Evolutionary conservation across 495 filamentous ascomycete genomes (phyloP).

Genomic region (Penicillium verhagenii): DNA sequence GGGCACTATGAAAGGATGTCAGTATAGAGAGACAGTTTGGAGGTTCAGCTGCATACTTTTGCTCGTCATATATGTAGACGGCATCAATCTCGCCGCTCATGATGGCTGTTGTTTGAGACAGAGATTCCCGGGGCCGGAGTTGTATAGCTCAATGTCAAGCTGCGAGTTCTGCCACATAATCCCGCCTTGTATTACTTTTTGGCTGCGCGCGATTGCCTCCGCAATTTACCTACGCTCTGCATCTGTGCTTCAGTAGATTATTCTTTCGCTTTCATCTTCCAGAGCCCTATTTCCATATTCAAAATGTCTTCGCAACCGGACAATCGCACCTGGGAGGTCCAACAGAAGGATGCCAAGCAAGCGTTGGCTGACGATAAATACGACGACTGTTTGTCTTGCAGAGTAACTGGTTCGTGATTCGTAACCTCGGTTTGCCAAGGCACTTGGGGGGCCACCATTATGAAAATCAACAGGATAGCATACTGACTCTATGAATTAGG

Average conservation of each 20-base stretch:
- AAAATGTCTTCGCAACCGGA: conserved; percentile 25
- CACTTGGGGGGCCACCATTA: background rate
- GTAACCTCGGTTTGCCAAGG: background rate
- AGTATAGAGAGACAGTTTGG: background rate
- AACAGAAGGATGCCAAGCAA: conserved; percentile 41
- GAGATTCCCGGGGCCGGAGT: conserved; percentile 5
- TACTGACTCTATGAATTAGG: conserved; percentile 48
- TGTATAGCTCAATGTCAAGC: conserved; percentile 26
- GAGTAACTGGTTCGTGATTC: conserved; percentile 57
- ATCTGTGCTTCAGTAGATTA: background rate
- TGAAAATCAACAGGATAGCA: background rate
- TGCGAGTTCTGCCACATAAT: conserved; percentile 34
- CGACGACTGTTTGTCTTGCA: conserved; percentile 69
- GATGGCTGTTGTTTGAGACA: conserved; percentile 23
- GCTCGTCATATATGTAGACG: conserved; percentile 92
- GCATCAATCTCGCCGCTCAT: conserved; percentile 92
- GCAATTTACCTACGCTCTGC: background rate
- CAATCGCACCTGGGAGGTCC: conserved; percentile 24
- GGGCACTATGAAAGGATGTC: conserved; percentile 44
- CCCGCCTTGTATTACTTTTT: conserved; percentile 34
- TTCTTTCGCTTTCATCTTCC: background rate
- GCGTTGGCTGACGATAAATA: conserved; percentile 61
- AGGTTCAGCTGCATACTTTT: conserved; percentile 55
- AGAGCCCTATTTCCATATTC: background rate
- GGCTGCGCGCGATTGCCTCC: conserved; percentile 11